Evolutionary conservation across 371 early-diverging fungal species (phyloP).

Genomic region (Mortierella sp.): DNA sequence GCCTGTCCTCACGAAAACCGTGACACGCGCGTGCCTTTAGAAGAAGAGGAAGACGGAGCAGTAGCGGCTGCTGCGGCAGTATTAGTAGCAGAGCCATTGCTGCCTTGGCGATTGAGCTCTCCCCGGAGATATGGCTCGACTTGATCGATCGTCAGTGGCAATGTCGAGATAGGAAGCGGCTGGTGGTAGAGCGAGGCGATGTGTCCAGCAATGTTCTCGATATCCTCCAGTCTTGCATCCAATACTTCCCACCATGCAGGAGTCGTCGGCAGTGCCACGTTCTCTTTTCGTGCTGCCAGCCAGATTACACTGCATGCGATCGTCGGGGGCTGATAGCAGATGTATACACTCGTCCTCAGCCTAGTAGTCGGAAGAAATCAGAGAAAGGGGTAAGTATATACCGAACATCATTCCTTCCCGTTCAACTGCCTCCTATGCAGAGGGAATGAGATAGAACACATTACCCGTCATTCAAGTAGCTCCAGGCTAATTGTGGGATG

Average conservation of each 20-base stretch:
- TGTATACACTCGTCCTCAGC: constrained; percentile 83
- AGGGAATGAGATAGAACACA: constrained; percentile 13
- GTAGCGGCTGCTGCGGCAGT: neutral
- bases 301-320: constrained; percentile 94
- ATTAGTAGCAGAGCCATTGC: neutral
- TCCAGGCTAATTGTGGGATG: constrained; percentile 89
- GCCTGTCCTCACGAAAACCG: constrained; percentile 34
- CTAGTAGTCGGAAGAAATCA: constrained; percentile 56
- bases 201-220: constrained; percentile 74
- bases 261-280: constrained; percentile 74
- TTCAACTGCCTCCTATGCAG: neutral
- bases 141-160: constrained; percentile 68
- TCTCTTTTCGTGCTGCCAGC: constrained; percentile 80
- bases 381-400: neutral
- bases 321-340: constrained; percentile 87
- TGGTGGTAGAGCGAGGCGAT: constrained; percentile 71
- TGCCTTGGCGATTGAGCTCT: neutral
- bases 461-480: constrained; percentile 90
- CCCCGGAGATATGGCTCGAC: constrained; percentile 52
- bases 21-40: constrained; percentile 21
- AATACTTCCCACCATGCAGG: constrained; percentile 93
- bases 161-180: constrained; percentile 59
- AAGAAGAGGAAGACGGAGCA: neutral
- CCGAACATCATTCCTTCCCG: neutral
- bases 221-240: constrained; percentile 81